These are phyloP conservation scores for Trichoderma harzianum DNA, from an alignment of 2,329 filamentous ascomycete species.

Conservation along the genomic window DNA sequence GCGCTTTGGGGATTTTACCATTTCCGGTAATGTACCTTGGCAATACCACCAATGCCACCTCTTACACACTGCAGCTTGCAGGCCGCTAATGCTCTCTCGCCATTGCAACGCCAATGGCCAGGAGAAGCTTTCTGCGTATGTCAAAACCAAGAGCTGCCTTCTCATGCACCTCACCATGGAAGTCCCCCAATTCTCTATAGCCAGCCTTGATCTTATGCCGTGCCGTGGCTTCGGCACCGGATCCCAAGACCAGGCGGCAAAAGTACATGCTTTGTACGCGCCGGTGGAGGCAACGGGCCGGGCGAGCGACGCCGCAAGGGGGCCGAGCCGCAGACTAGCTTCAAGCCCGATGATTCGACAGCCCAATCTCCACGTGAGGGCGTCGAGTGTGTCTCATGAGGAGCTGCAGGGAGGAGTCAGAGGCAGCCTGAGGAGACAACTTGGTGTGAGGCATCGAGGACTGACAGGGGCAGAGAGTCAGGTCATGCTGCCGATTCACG, in stretches of 20 bases:
- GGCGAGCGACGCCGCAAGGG: conserved; percentile 8
- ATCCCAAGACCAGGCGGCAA: not conserved
- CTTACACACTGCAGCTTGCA: not conserved
- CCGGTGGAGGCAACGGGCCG: conserved; percentile 16
- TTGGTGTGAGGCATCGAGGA: not conserved
- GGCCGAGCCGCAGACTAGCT: conserved; percentile 14
- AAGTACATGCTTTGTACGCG: not conserved
- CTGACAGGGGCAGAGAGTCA: conserved; percentile 1
- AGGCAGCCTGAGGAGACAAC: not conserved
- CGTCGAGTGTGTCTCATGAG: conserved; percentile 9
- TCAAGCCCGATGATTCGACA: not conserved
- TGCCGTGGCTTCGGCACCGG: conserved; percentile 1
- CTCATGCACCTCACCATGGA: not conserved
- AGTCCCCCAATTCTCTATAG: not conserved
- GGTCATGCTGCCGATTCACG: conserved; percentile 6
- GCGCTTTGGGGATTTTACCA: not conserved
- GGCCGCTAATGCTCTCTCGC: not conserved
- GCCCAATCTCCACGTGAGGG: conserved; percentile 7
- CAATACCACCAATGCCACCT: not conserved
- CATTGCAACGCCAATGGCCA: not conserved
- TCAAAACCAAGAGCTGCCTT: not conserved
- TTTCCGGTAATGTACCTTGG: conserved; percentile 1
- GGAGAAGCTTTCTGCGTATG: not conserved
- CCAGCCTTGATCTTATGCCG: not conserved
- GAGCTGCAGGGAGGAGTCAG: conserved; percentile 11